Evolutionary conservation across 2,329 filamentous ascomycete species (phyloP), one percentile per base, ranked within the genome.

Genomic region (Canariomyces notabilis): DNA sequence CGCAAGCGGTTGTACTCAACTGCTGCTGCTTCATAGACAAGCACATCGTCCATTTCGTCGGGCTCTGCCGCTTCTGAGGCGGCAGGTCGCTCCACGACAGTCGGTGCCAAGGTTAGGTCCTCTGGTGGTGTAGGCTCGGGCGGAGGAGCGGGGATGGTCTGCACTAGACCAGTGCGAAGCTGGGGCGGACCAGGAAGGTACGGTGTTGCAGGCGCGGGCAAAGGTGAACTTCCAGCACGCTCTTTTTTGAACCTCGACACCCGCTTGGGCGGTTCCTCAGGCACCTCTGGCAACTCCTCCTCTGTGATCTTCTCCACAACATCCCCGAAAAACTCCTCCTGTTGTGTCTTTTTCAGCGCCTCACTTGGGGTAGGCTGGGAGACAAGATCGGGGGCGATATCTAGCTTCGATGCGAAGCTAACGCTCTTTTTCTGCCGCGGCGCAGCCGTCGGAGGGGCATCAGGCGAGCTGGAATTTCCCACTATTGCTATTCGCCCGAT

Each of bases 1-100:
- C 91, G 84, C 64, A 87, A 74, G 36, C 80, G 82, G 63, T 95
- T 85, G 64, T 95, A 95, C 61, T 94, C 87, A 31, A 80, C 79
- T 6, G 87, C 83, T 12, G 95, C 82, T 63, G 95, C 85, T 52
- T 87, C 82, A 43, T 85, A 77, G 41, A 91, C 72, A 22, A 90
- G 70, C 16, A 80, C 74, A 5, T 85, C 79, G 56, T 95, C 85
- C 32, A 91, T 72, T 54, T 87, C 83, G 55, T 86, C 79, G 0
- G 80, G 79, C 50, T 67, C 65, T 34, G 51, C 59, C 6, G 62
- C 54, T 20, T 55, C 54, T 1, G 56, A 46, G 2, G 66, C 60
- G 7, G 67, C 61, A 35, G 74, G 68, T 33, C 76, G 74, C 62
- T 85, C 81, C 18, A 83, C 64, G 14, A 85, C 59, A 2, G 65